Percentiles rank a stretch among this genome's conserved stretches.
Conservation (phyloP, 1,284 basidiomycete species). For the Boletus mariae region DNA sequence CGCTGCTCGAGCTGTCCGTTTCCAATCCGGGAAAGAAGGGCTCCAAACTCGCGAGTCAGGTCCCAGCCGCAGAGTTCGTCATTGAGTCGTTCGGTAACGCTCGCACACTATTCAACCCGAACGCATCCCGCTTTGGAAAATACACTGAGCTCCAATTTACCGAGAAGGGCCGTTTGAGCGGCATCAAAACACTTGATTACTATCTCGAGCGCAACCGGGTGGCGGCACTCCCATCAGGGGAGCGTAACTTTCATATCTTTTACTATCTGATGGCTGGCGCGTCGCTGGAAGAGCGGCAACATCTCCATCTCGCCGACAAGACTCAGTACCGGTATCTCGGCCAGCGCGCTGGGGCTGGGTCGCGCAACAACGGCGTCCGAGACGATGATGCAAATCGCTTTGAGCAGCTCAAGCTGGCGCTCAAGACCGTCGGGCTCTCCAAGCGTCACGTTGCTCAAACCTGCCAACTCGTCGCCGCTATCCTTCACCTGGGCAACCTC, state of each 20-base stretch:
- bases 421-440: slow-evolving; percentile 90
- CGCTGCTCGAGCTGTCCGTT: slow-evolving; percentile 84
- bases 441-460: slow-evolving; percentile 93
- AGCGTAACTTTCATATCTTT: slow-evolving; percentile 96
- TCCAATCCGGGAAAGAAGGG: slow-evolving; percentile 93
- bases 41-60: slow-evolving; percentile 77
- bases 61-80: slow-evolving; percentile 93
- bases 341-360: slow-evolving; percentile 45
- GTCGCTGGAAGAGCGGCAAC: slow-evolving; percentile 79
- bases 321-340: slow-evolving; percentile 83
- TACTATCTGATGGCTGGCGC: slow-evolving; percentile 94
- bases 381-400: slow-evolving; percentile 81
- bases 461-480: slow-evolving; percentile 91
- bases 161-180: slow-evolving; percentile 83
- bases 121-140: slow-evolving; percentile 89
- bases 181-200: slow-evolving; percentile 95
- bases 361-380: slow-evolving; percentile 44
- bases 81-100: slow-evolving; percentile 92
- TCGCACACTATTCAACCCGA: slow-evolving; percentile 85
- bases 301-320: slow-evolving; percentile 80
- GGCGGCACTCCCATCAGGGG: slow-evolving; percentile 75
- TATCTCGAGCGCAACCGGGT: slow-evolving; percentile 91
- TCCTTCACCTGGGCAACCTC: slow-evolving; percentile 93
- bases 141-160: slow-evolving; percentile 94
- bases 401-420: slow-evolving; percentile 88